These are phyloP conservation scores for Ettlia oleoabundans DNA, from an alignment of 139 green algal species.

Conservation along the genomic window DNA sequence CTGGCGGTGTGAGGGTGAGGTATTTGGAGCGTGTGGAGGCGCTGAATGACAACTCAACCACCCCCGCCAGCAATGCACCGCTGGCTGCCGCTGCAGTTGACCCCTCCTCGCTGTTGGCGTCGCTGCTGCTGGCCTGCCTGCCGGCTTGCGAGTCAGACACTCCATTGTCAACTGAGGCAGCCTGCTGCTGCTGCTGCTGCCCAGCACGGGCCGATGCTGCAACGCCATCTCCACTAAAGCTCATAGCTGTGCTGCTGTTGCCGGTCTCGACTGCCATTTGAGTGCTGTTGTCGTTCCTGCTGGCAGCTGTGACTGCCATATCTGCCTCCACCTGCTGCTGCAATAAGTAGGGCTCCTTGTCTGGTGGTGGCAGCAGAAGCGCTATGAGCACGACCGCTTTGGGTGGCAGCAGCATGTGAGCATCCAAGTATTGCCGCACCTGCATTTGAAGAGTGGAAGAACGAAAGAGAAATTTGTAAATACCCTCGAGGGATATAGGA, in stretches of 20 bases:
- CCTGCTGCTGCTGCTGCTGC: background rate
- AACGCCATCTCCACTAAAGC: background rate
- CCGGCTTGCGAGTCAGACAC: background rate
- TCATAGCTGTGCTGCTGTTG: background rate
- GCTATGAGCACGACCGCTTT: conserved; percentile 67
- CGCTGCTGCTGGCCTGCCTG: conserved; percentile 2
- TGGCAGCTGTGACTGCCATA: background rate
- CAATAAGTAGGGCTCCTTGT: background rate
- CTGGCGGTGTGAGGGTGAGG: conserved; percentile 60
- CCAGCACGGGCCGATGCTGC: background rate
- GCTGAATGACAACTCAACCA: conserved; percentile 61
- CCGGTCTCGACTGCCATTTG: background rate
- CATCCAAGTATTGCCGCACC: conserved; percentile 55
- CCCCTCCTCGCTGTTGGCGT: background rate
- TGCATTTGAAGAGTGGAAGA: no score
- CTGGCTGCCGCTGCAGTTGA: background rate
- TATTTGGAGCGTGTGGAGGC: conserved; percentile 52
- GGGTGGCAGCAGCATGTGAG: conserved; percentile 61
- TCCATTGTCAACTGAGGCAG: background rate
- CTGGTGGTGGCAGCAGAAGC: conserved; percentile 40
- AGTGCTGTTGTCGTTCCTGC: background rate
- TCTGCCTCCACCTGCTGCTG: background rate
- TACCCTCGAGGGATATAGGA: no score
- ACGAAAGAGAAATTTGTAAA: no score
- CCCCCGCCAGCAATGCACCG: conserved; percentile 44